These are phyloP conservation scores for Osmanthus fragrans DNA, from an alignment of 257 asterid genomes.

Conservation along the genomic window DNA sequence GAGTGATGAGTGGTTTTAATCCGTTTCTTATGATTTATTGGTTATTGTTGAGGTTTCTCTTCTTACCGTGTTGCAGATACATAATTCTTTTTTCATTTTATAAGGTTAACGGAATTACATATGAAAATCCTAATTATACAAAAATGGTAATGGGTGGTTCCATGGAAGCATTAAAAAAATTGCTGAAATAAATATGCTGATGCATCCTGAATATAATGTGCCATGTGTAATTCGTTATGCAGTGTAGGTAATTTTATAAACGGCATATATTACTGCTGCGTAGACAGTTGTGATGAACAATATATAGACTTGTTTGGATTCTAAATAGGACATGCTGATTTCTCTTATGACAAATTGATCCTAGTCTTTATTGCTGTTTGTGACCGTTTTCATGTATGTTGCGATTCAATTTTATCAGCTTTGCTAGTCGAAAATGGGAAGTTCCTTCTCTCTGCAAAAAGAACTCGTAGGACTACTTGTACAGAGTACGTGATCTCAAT, in stretches of 20 bases:
- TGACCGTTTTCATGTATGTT: background rate
- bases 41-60: background rate
- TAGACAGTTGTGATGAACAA: background rate
- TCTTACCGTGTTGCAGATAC: background rate
- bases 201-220: background rate
- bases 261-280: background rate
- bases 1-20: background rate
- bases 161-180: background rate
- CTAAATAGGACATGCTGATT: background rate
- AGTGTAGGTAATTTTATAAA: background rate
- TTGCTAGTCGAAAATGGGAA: conserved; percentile 54
- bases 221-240: background rate
- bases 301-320: background rate
- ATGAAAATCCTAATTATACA: background rate
- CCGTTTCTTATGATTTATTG: background rate
- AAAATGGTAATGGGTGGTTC: background rate
- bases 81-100: background rate
- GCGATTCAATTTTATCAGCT: conserved; percentile 27
- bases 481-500: conserved; percentile 58
- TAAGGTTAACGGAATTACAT: background rate
- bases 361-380: background rate
- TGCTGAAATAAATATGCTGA: background rate
- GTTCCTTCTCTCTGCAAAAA: conserved; percentile 58
- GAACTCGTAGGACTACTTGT: conserved; percentile 55
- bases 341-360: background rate